Evolutionary conservation across 2,329 filamentous ascomycete species (phyloP).

Genomic region (Claviceps africana): DNA sequence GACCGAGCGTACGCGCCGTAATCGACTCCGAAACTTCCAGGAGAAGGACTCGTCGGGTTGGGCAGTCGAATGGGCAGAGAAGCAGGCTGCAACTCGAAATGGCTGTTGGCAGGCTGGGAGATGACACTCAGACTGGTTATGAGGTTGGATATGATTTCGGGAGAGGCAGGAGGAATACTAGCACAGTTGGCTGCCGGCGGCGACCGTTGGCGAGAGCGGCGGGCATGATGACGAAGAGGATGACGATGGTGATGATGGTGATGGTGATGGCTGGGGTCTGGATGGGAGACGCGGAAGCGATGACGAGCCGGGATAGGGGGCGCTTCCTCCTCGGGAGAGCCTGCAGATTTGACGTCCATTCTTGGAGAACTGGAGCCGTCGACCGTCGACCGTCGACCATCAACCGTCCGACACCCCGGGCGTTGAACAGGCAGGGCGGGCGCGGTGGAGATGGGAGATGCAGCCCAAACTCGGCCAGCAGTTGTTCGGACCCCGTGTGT

Average conservation of each 20-base stretch:
- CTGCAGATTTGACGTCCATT: slow-evolving; percentile 14
- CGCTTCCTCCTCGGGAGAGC: slow-evolving; percentile 8
- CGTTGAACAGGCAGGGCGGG: background rate
- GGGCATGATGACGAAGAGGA: slow-evolving; percentile 3
- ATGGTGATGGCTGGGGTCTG: slow-evolving; percentile 1
- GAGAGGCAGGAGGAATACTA: slow-evolving; percentile 34
- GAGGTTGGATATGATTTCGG: slow-evolving; percentile 55
- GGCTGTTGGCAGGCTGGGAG: slow-evolving; percentile 51
- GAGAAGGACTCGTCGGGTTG: slow-evolving; percentile 21
- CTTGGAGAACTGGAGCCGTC: background rate
- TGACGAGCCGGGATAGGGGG: slow-evolving; percentile 20
- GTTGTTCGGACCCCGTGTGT: background rate
- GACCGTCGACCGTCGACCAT: background rate
- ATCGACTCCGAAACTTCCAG: slow-evolving; percentile 54
- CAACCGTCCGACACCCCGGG: background rate
- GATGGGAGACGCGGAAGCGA: background rate
- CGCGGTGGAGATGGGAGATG: background rate
- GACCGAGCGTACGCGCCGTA: slow-evolving; percentile 51
- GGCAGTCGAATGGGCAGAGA: slow-evolving; percentile 27
- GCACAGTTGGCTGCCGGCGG: slow-evolving; percentile 1
- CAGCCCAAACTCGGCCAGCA: background rate
- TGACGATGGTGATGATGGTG: slow-evolving; percentile 3
- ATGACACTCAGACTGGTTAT: slow-evolving; percentile 59
- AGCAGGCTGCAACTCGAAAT: slow-evolving; percentile 48
- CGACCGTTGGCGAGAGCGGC: slow-evolving; percentile 7